Evolutionary conservation across 257 asterid species (phyloP).

Genomic region (Paraleonurus japonicus): DNA sequence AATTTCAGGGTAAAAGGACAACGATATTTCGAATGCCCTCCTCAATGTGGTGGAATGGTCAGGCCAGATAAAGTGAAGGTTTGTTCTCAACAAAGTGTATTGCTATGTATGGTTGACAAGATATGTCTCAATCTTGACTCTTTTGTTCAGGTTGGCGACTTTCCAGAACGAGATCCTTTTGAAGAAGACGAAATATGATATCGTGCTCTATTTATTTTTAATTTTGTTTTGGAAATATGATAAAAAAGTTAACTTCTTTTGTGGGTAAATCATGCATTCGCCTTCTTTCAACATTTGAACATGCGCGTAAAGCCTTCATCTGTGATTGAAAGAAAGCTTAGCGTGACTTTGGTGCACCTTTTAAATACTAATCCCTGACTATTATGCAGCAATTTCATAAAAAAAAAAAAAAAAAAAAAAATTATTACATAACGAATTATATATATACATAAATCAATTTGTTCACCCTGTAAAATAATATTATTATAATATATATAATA

Average conservation of each 20-base stretch:
- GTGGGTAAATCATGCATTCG: neutral
- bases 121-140: neutral
- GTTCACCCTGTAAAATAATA: too few species aligned
- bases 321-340: neutral
- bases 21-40: constrained; percentile 86
- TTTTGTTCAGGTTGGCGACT: constrained; percentile 77
- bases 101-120: neutral
- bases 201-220: neutral
- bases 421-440: too few species aligned
- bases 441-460: too few species aligned
- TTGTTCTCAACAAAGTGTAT: constrained; percentile 23
- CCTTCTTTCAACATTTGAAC: neutral
- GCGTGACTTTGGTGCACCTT: neutral
- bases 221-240: neutral
- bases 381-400: too few species aligned
- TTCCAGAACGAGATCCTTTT: constrained; percentile 84
- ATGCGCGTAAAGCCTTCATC: neutral
- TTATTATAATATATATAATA: too few species aligned
- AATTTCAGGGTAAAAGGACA: constrained; percentile 79
- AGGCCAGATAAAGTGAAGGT: constrained; percentile 96
- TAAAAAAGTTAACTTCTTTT: neutral
- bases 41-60: constrained; percentile 83
- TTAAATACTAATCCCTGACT: too few species aligned
- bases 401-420: too few species aligned
- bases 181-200: constrained; percentile 83